Conservation (phyloP, 2,329 filamentous ascomycete genomes). For the Myriosclerotinia scirpicola region DNA sequence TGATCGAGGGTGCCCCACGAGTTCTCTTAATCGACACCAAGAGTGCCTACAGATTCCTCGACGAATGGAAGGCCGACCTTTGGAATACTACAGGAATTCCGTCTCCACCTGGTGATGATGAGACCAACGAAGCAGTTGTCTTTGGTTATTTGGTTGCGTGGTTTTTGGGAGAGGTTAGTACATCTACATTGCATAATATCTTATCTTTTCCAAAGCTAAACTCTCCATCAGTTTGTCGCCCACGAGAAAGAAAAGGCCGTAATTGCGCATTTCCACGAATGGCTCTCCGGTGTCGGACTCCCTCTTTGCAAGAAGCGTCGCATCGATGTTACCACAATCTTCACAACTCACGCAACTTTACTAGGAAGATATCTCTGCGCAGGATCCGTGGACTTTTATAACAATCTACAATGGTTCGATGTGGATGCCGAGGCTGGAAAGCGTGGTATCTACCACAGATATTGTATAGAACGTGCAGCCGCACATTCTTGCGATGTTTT, state of each 20-base stretch:
- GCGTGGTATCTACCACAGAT: constrained; percentile 96
- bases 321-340: constrained; percentile 97
- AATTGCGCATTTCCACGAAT: constrained; percentile 98
- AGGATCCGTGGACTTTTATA: constrained; percentile 98
- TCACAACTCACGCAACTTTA: constrained; percentile 95
- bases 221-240: constrained; percentile 70
- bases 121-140: constrained; percentile 96
- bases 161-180: constrained; percentile 90
- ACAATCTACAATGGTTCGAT: constrained; percentile 96
- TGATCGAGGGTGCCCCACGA: constrained; percentile 93
- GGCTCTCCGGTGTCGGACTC: constrained; percentile 90
- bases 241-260: constrained; percentile 91
- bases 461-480: constrained; percentile 94
- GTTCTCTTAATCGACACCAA: constrained; percentile 94
- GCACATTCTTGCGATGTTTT: constrained; percentile 94
- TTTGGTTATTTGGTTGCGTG: constrained; percentile 97
- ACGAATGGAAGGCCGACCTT: constrained; percentile 96
- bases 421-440: constrained; percentile 96
- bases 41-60: constrained; percentile 83
- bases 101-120: constrained; percentile 85
- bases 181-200: neutral
- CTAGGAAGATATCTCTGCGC: constrained; percentile 95
- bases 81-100: constrained; percentile 94
- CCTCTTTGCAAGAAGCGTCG: constrained; percentile 89
- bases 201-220: constrained; percentile 24